phyloP scores from a whole-genome alignment of 2,329 filamentous ascomycete species.

The Fusarium guadeloupense region DNA sequence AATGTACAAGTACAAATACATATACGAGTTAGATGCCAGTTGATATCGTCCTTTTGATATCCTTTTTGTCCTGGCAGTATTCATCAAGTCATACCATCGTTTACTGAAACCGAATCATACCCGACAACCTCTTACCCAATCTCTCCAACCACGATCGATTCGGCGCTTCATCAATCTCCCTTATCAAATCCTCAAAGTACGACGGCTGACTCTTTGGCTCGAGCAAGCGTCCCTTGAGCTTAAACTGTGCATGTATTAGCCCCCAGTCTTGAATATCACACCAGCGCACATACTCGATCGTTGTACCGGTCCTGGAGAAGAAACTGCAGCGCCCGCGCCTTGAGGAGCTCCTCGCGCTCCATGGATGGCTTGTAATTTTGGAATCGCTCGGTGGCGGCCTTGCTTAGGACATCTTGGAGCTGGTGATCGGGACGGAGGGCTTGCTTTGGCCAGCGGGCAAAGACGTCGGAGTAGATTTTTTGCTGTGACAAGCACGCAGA shows the following conservation, averaged over 20 bases:
- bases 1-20: conserved; percentile 40
- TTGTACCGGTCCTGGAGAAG: conserved; percentile 68
- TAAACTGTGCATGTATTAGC: conserved; percentile 45
- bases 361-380: conserved; percentile 44
- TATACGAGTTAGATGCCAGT: conserved; percentile 34
- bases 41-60: conserved; percentile 31
- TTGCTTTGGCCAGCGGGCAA: conserved; percentile 70
- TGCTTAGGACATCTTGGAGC: conserved; percentile 64
- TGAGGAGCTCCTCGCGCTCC: conserved; percentile 62
- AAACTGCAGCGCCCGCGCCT: conserved; percentile 68
- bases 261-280: background rate
- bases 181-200: conserved; percentile 69
- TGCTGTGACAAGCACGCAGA: conserved; percentile 36
- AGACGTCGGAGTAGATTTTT: conserved; percentile 51
- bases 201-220: conserved; percentile 69
- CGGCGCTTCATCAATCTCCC: conserved; percentile 71
- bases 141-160: conserved; percentile 63
- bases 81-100: conserved; percentile 17
- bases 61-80: conserved; percentile 24
- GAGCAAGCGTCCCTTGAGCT: conserved; percentile 60
- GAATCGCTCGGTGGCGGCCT: conserved; percentile 50
- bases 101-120: conserved; percentile 67
- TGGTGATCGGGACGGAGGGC: conserved; percentile 69
- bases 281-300: conserved; percentile 56
- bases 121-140: conserved; percentile 63